phyloP scores from a whole-genome alignment of 805 yeast genomes.

The Saccharomycopsis oosterbeekiorum region DNA sequence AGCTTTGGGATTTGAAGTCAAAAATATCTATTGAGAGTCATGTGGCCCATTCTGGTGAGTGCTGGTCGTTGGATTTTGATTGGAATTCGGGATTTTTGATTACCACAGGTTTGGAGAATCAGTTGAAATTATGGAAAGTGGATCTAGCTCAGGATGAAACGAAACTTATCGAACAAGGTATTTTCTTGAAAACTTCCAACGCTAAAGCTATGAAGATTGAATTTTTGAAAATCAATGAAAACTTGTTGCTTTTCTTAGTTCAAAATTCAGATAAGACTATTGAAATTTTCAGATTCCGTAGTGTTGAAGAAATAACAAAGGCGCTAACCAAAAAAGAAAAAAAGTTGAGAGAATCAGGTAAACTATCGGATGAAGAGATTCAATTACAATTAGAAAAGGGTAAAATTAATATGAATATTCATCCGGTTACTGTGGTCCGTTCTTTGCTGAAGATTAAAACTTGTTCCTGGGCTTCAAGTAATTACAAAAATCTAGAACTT shows the following conservation, averaged over 20 bases:
- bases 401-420: slow-evolving; percentile 46
- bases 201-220: slow-evolving; percentile 54
- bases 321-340: slow-evolving; percentile 70
- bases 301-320: slow-evolving; percentile 66
- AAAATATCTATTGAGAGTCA: slow-evolving; percentile 93
- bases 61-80: slow-evolving; percentile 60
- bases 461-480: slow-evolving; percentile 50
- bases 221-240: slow-evolving; percentile 37
- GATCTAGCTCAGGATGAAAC: slow-evolving; percentile 43
- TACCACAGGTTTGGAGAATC: slow-evolving; percentile 75
- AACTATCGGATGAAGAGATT: slow-evolving; percentile 48
- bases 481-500: slow-evolving; percentile 44
- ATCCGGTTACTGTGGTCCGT: slow-evolving; percentile 61
- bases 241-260: slow-evolving; percentile 41
- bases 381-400: slow-evolving; percentile 37
- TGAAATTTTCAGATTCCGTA: slow-evolving; percentile 71
- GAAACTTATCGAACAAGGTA: slow-evolving; percentile 50
- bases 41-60: slow-evolving; percentile 85
- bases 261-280: slow-evolving; percentile 75
- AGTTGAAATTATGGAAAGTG: slow-evolving; percentile 75
- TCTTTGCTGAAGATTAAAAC: slow-evolving; percentile 54
- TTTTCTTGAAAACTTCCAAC: slow-evolving; percentile 65
- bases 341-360: slow-evolving; percentile 66
- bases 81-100: slow-evolving; percentile 33
- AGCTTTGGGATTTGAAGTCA: slow-evolving; percentile 85